phyloP scores from a whole-genome alignment of 2,329 filamentous ascomycete genomes.

The Pezicula radicicola region DNA sequence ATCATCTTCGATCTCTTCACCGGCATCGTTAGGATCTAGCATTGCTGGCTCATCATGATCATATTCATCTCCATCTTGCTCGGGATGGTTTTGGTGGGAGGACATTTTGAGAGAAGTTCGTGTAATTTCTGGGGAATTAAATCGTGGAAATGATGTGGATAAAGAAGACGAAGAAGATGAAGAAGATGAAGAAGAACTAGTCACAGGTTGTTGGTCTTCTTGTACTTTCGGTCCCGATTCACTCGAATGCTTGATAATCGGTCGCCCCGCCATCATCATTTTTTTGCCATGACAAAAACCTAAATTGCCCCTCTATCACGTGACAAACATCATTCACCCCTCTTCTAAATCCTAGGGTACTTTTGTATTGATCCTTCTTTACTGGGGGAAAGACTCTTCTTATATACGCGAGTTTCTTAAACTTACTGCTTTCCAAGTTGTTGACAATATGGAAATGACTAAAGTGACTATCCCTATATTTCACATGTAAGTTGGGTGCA shows the following conservation, averaged over 20 bases:
- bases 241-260: slow-evolving; percentile 5
- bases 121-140: background rate
- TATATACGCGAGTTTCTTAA: too few relatives aligned
- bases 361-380: too few relatives aligned
- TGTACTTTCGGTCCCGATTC: too few relatives aligned
- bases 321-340: background rate
- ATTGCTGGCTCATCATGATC: slow-evolving; percentile 67
- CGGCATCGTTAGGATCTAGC: slow-evolving; percentile 73
- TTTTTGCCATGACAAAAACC: slow-evolving; percentile 10
- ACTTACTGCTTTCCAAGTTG: too few relatives aligned
- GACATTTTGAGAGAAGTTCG: slow-evolving; percentile 13
- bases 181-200: too few relatives aligned
- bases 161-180: background rate
- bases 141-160: background rate
- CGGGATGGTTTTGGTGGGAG: slow-evolving; percentile 10
- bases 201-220: too few relatives aligned
- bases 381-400: too few relatives aligned
- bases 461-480: too few relatives aligned
- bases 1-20: slow-evolving; percentile 68
- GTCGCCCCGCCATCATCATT: background rate
- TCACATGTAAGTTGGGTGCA: too few relatives aligned
- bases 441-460: too few relatives aligned
- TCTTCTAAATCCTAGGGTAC: too few relatives aligned
- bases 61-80: slow-evolving; percentile 18
- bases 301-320: background rate